Evolutionary conservation across 179 eudicot species (phyloP).

Genomic region (Nepenthes alata): DNA sequence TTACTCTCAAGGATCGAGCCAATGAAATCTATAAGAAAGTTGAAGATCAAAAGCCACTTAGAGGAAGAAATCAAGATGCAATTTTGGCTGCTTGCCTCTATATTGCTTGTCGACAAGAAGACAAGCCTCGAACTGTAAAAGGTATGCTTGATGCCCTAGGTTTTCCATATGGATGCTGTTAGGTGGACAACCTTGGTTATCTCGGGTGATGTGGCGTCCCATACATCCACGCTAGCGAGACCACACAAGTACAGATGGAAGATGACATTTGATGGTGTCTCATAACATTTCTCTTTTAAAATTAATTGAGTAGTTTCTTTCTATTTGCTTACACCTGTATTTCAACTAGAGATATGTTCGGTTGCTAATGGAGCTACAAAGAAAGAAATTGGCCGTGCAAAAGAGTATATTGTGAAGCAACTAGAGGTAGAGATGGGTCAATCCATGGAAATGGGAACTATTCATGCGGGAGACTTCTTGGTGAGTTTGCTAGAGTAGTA

Average conservation of each 20-base stretch:
- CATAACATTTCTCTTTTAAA: too few species aligned
- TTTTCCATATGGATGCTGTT: constrained; percentile 27
- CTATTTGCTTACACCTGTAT: too few species aligned
- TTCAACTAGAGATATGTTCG: constrained; percentile 49
- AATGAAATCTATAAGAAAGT: constrained; percentile 31
- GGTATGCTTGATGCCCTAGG: constrained; percentile 37
- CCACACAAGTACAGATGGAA: too few species aligned
- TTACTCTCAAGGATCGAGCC: constrained; percentile 20
- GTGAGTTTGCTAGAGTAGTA: constrained; percentile 18
- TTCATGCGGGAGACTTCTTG: constrained; percentile 83
- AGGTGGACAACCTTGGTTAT: too few species aligned
- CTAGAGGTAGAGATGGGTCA: constrained; percentile 78
- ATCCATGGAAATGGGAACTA: constrained; percentile 44
- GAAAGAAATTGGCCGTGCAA: constrained; percentile 45
- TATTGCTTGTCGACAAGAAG: constrained; percentile 35
- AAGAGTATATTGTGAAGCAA: constrained; percentile 36
- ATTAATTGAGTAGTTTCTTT: too few species aligned
- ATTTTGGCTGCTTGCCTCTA: constrained; percentile 30
- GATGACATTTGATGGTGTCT: too few species aligned
- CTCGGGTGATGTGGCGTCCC: too few species aligned
- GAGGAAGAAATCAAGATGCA: constrained; percentile 27
- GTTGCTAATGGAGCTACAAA: constrained; percentile 38
- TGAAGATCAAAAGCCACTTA: constrained; percentile 16
- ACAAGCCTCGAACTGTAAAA: constrained; percentile 37
- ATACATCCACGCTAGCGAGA: too few species aligned